Percentiles rank a stretch among this genome's conserved stretches.
phyloP scores from a whole-genome alignment of 495 filamentous ascomycete genomes.

The Podospora anserina region DNA sequence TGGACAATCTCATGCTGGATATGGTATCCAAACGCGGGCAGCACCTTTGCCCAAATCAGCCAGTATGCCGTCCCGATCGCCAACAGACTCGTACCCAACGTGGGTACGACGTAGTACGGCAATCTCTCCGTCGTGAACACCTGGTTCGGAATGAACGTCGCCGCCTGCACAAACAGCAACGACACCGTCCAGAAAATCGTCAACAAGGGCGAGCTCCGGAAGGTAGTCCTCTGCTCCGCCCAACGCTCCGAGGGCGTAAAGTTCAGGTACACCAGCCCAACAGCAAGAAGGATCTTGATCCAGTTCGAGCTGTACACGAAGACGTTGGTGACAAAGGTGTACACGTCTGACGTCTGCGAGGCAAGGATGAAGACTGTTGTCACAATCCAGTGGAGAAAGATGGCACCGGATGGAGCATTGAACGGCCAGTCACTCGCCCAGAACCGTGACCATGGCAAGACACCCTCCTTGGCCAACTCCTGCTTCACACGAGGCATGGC shows the following conservation, averaged over 20 bases:
- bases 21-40: constrained; percentile 41
- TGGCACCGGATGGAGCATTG: constrained; percentile 54
- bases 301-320: constrained; percentile 39
- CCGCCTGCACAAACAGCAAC: constrained; percentile 42
- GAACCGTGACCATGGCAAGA: constrained; percentile 54
- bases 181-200: constrained; percentile 45
- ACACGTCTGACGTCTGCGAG: constrained; percentile 22
- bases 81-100: constrained; percentile 45
- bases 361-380: constrained; percentile 58
- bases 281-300: constrained; percentile 51
- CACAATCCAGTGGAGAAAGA: constrained; percentile 62
- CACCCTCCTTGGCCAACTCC: constrained; percentile 58
- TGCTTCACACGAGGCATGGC: constrained; percentile 59
- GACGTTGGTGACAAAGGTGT: constrained; percentile 31
- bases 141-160: constrained; percentile 43
- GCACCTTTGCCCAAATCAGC: constrained; percentile 44
- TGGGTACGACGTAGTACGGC: constrained; percentile 44
- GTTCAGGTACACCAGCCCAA: constrained; percentile 42
- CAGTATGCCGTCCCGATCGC: constrained; percentile 43
- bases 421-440: constrained; percentile 61
- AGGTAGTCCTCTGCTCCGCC: constrained; percentile 36
- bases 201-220: constrained; percentile 41
- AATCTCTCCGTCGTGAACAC: constrained; percentile 27
- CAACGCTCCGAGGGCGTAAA: constrained; percentile 40
- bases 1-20: constrained; percentile 41